Evolutionary conservation across 75 land plant genomes (phyloP).

Genomic region (Cryptomeria japonica): DNA sequence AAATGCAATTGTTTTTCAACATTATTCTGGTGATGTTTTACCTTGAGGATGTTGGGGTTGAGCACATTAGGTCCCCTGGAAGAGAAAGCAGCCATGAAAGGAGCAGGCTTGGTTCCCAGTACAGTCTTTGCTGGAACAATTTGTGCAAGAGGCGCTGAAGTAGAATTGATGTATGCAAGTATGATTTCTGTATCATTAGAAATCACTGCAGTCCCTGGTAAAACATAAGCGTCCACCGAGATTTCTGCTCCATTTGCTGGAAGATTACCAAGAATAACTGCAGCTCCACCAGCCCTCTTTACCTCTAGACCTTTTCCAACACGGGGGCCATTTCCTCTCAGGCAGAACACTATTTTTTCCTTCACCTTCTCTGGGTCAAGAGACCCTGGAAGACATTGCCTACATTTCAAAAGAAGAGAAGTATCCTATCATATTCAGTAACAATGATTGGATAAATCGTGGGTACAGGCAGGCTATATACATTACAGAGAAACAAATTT

Average conservation of each 20-base stretch:
- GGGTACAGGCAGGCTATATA: no score
- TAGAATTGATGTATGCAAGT: conserved; percentile 49
- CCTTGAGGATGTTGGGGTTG: conserved; percentile 80
- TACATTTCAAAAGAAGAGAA: conserved; percentile 12
- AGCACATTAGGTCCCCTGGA: conserved; percentile 69
- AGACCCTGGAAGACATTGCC: conserved; percentile 59
- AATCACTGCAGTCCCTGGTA: conserved; percentile 56
- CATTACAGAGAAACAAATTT: neutral
- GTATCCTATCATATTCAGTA: neutral
- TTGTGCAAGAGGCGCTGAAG: conserved; percentile 45
- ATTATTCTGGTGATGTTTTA: neutral
- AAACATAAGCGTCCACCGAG: conserved; percentile 41
- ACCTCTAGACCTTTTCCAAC: conserved; percentile 62
- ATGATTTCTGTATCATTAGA: conserved; percentile 24
- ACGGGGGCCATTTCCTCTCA: conserved; percentile 49
- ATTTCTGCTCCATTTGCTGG: conserved; percentile 37
- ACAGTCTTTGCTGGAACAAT: conserved; percentile 53
- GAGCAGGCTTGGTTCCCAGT: conserved; percentile 51
- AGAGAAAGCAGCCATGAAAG: conserved; percentile 73
- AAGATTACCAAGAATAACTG: conserved; percentile 49
- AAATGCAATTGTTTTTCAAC: neutral
- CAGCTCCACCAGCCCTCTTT: conserved; percentile 67
- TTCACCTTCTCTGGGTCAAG: conserved; percentile 57
- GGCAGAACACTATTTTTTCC: conserved; percentile 79
- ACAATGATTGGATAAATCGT: no score